phyloP scores from a whole-genome alignment of 2,329 filamentous ascomycete genomes.

The Tolypocladium cylindrosporum region DNA sequence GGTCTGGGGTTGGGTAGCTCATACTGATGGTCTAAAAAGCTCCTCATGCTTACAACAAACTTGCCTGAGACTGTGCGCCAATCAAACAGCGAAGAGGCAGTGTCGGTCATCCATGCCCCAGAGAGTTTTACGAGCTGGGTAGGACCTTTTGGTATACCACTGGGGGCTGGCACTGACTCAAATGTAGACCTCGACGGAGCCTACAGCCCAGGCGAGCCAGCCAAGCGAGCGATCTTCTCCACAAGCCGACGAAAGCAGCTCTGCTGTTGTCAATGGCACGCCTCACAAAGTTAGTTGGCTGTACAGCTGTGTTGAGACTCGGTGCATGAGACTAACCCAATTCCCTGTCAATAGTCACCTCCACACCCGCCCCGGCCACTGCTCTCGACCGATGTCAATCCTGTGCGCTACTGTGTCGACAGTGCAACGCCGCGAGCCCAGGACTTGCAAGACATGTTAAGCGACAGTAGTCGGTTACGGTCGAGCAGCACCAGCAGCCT shows the following conservation, averaged over 20 bases:
- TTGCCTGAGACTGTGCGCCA: constrained; percentile 47
- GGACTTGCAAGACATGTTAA: constrained; percentile 64
- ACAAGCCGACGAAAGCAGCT: constrained; percentile 24
- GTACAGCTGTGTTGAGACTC: not conserved
- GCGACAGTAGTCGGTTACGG: constrained; percentile 43
- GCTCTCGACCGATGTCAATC: constrained; percentile 65
- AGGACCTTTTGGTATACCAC: constrained; percentile 16
- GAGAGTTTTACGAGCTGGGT: constrained; percentile 77
- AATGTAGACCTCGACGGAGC: constrained; percentile 31
- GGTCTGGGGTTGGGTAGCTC: not conserved
- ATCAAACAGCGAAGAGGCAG: constrained; percentile 61
- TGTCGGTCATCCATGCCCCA: constrained; percentile 87
- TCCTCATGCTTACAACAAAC: constrained; percentile 45
- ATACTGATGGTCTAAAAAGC: constrained; percentile 20
- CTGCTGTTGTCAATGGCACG: constrained; percentile 12
- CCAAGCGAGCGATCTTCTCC: constrained; percentile 26
- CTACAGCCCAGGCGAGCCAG: constrained; percentile 22
- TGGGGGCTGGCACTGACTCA: not conserved
- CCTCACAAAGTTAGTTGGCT: constrained; percentile 13
- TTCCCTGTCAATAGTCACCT: constrained; percentile 2
- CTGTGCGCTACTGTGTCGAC: constrained; percentile 54
- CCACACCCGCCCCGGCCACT: constrained; percentile 50
- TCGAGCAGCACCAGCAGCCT: constrained; percentile 65
- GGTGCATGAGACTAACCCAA: constrained; percentile 2
- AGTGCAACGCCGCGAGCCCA: constrained; percentile 73